Conservation (phyloP, 805 yeast species). For the Wickerhamiella cacticola region DNA sequence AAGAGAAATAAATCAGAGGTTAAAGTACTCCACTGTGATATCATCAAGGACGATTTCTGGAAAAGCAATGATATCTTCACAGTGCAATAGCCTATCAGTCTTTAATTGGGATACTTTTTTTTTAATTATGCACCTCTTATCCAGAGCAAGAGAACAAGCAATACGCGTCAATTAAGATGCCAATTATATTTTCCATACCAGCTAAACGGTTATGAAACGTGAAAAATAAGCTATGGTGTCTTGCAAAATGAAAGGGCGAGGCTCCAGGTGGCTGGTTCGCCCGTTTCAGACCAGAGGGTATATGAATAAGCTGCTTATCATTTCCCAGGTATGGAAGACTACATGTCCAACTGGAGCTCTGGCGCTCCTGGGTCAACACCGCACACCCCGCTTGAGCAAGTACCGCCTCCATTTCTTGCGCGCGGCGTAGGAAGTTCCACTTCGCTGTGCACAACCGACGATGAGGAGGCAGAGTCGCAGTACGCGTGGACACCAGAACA, state of each 20-base stretch:
- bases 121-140: too few species aligned
- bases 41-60: constrained; percentile 60
- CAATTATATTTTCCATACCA: background rate
- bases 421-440: constrained; percentile 26
- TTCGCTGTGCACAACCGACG: constrained; percentile 20
- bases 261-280: background rate
- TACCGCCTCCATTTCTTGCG: constrained; percentile 15
- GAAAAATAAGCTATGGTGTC: too few species aligned
- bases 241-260: too few species aligned
- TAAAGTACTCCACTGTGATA: constrained; percentile 41
- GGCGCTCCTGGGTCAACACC: constrained; percentile 18
- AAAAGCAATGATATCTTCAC: background rate
- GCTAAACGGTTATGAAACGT: too few species aligned
- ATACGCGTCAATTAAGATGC: too few species aligned
- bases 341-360: constrained; percentile 8
- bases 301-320: constrained; percentile 8
- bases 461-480: constrained; percentile 11
- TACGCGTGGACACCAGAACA: constrained; percentile 26
- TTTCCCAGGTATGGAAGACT: background rate
- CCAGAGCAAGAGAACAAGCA: too few species aligned
- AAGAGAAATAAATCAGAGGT: constrained; percentile 39
- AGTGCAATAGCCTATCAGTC: too few species aligned
- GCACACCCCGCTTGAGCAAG: constrained; percentile 22
- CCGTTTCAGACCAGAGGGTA: background rate
- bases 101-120: too few species aligned